Conservation (phyloP, 306 rosid genomes). For the Casuarina glauca region DNA sequence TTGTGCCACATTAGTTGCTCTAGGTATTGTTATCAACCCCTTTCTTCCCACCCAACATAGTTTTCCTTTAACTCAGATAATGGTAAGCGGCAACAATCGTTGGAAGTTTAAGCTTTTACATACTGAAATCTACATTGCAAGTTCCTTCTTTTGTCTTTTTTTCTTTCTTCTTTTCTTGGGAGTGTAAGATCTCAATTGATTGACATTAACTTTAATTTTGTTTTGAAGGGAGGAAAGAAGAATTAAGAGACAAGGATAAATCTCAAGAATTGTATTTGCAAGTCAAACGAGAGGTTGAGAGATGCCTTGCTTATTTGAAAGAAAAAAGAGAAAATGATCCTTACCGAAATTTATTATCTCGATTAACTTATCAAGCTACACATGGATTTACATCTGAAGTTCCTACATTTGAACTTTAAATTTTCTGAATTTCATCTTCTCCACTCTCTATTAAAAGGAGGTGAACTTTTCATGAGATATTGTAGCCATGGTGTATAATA, state of each 20-base stretch:
- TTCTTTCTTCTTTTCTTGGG: background rate
- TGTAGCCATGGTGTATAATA: background rate
- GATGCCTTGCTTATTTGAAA: conserved; percentile 61
- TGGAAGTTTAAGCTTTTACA: background rate
- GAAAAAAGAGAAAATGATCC: conserved; percentile 74
- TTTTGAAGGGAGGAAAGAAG: conserved; percentile 63
- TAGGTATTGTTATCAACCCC: background rate
- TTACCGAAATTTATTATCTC: conserved; percentile 57
- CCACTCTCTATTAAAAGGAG: background rate
- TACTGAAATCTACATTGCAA: background rate
- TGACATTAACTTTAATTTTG: background rate
- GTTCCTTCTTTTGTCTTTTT: background rate
- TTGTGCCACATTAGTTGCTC: too few species aligned
- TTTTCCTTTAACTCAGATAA: background rate
- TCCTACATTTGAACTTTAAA: conserved; percentile 77
- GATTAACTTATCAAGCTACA: conserved; percentile 55
- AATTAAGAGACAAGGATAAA: conserved; percentile 56
- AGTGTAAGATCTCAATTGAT: background rate
- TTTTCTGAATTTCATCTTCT: background rate
- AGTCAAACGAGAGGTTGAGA: conserved; percentile 74
- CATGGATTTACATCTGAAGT: conserved; percentile 58
- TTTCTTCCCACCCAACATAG: too few species aligned
- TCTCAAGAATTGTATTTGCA: conserved; percentile 59
- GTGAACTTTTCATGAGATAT: background rate
- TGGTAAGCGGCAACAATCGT: background rate